Evolutionary conservation across 106 monocot genomes (phyloP), one percentile per base, ranked within the genome.

Genomic region (Chionographis japonica): DNA sequence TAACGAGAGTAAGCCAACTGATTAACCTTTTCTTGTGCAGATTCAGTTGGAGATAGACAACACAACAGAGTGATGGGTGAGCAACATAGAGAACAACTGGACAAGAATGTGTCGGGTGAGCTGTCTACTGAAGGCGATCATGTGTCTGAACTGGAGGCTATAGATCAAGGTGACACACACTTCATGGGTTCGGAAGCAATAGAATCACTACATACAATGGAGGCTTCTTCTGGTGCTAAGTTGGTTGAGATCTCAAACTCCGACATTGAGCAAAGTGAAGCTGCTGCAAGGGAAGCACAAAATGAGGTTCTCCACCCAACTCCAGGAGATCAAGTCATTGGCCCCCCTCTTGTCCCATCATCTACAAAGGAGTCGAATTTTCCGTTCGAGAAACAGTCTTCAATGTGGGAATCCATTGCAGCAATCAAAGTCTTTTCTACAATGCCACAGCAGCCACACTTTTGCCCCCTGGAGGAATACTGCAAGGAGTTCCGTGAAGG

Each of bases 361-460:
- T 20, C 70, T 6, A 14, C 19, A 13, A 50, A 46, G 9, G 9
- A 6, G 46, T 5, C 46, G 9, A 46, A 10, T 46, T 50, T 65
- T 40, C 77, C 71, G 11, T 77, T 77, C 53, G 38, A 59, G 16
- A 77, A 71, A 55, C 3, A 36, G 2, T 77, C 77, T 17, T 12
- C 40, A 3, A n/a, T 71, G 17, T 77, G 77, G 77, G 58, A 77
- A 20, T n/a, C 58, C 2, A 58, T 77, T 8, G 65, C 65, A 64
- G 50, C 70, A 3, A 65, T 71, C 65, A 65, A 71, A 59, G 18
- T 41, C 51, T 71, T 69, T 57, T 39, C n/a, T 16, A 4, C 3
- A 58, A 54, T 71, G 64, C 77, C 71, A 35, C 71, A 77, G 9
- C 13, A 59, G 18, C 77, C 77, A 13, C 77, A 77, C 59, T 77